A percentile compares a stretch with the other conserved stretches of the same genome.
Evolutionary conservation across 768 basidiomycete genomes (phyloP).

Genomic region (Leccinum variicolor): DNA sequence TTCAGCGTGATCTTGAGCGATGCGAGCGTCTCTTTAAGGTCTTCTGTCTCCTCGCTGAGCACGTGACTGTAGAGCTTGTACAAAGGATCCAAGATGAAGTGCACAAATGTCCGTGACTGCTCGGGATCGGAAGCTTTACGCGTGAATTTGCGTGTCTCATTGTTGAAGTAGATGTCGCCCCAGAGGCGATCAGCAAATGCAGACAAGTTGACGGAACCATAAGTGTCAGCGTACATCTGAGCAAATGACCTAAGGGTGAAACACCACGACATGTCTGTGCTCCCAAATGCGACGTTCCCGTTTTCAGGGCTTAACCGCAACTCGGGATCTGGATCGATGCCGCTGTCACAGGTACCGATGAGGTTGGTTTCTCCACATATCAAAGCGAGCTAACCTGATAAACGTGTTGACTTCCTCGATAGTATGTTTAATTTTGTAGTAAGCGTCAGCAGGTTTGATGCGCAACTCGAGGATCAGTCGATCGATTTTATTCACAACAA

Average conservation of each 20-base stretch:
- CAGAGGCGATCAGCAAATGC: conserved; percentile 90
- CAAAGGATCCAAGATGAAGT: conserved; percentile 93
- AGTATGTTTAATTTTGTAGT: conserved; percentile 98
- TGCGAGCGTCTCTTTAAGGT: conserved; percentile 73
- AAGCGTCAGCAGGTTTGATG: conserved; percentile 93
- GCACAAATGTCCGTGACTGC: conserved; percentile 81
- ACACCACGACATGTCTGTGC: conserved; percentile 96
- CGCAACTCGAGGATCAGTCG: conserved; percentile 94
- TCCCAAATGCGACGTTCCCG: conserved; percentile 97
- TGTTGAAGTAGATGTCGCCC: conserved; percentile 97
- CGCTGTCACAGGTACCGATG: conserved; percentile 35
- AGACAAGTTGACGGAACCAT: conserved; percentile 78
- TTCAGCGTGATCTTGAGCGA: conserved; percentile 82
- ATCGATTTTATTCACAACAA: conserved; percentile 98
- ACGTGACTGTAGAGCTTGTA: conserved; percentile 98
- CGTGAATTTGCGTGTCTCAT: conserved; percentile 82
- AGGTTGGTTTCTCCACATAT: background rate
- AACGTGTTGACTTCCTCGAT: conserved; percentile 98
- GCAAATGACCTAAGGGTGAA: conserved; percentile 95
- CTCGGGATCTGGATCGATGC: conserved; percentile 86
- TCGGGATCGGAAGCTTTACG: conserved; percentile 77
- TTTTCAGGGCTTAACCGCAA: conserved; percentile 89
- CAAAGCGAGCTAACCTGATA: conserved; percentile 63
- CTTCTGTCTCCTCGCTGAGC: conserved; percentile 90
- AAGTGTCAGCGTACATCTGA: conserved; percentile 93